Conservation (phyloP, 2,329 filamentous ascomycete genomes). For the Trichoderma afroharzianum region DNA sequence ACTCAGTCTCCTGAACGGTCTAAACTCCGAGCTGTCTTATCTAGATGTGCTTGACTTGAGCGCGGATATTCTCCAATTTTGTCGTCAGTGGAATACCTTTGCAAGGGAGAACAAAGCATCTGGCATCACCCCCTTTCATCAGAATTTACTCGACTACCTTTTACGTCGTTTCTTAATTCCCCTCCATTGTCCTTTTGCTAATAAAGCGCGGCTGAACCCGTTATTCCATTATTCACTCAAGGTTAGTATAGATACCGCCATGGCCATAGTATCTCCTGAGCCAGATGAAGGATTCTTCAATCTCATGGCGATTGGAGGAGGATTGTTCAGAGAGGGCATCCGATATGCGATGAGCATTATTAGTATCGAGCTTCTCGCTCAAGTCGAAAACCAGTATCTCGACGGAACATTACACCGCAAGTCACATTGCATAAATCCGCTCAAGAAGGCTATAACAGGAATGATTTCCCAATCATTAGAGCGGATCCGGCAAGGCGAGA, state of each 20-base stretch:
- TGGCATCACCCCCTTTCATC: background rate
- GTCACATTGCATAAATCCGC: background rate
- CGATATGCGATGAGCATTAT: background rate
- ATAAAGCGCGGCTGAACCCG: background rate
- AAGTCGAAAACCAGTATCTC: background rate
- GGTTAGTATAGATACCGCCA: background rate
- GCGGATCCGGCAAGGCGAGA: background rate
- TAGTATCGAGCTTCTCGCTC: background rate
- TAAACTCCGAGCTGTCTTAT: background rate
- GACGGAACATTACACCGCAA: background rate
- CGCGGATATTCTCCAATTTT: background rate
- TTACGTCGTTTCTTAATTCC: background rate
- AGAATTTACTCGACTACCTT: background rate
- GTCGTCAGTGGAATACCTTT: background rate
- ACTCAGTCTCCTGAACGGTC: background rate
- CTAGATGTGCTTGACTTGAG: background rate
- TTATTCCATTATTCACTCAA: background rate
- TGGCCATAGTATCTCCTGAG: background rate
- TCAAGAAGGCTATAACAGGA: background rate
- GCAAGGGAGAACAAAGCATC: background rate
- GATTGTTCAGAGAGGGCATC: background rate
- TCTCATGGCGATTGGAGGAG: background rate
- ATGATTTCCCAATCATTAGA: background rate
- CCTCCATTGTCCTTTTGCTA: background rate
- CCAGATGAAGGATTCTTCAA: background rate